Conservation (phyloP, 768 basidiomycete species). For the Pleurotus giganteus region DNA sequence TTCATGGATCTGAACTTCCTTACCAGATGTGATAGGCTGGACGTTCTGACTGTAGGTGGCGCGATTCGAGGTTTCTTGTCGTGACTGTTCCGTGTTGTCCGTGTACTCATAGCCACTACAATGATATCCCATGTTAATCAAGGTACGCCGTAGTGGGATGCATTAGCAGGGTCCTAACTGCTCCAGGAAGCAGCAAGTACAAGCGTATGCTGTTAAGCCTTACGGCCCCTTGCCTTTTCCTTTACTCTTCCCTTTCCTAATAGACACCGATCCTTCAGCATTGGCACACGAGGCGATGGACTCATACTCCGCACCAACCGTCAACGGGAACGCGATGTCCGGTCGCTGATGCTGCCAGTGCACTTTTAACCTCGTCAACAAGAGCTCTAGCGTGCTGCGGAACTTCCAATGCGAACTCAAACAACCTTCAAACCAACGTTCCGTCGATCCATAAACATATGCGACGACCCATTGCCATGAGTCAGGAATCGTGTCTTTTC, state of each 20-base stretch:
- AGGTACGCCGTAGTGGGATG: not conserved
- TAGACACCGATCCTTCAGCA: not conserved
- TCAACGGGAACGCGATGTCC: conserved; percentile 23
- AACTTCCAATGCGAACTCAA: conserved; percentile 25
- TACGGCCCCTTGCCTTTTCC: not conserved
- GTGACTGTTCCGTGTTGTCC: conserved; percentile 19
- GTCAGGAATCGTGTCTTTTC: conserved; percentile 11
- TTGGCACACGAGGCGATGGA: not conserved
- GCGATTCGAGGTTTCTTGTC: conserved; percentile 89
- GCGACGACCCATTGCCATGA: conserved; percentile 23
- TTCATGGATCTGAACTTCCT: not conserved
- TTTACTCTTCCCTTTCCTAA: not conserved
- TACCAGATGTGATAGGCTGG: conserved; percentile 48
- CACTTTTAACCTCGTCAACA: conserved; percentile 19
- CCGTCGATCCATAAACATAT: conserved; percentile 24
- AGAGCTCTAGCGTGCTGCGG: conserved; percentile 20
- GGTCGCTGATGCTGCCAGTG: conserved; percentile 19
- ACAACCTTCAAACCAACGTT: conserved; percentile 30
- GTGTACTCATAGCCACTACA: not conserved
- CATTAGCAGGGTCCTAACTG: not conserved
- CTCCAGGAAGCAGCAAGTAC: too few relatives aligned
- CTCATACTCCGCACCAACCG: conserved; percentile 9
- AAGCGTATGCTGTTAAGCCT: not conserved
- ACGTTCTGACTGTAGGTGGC: conserved; percentile 86
- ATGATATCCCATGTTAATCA: not conserved